Base-by-base conservation (phyloP, 352 stramenopile genomes). In the Phytopythium litorale region DNA sequence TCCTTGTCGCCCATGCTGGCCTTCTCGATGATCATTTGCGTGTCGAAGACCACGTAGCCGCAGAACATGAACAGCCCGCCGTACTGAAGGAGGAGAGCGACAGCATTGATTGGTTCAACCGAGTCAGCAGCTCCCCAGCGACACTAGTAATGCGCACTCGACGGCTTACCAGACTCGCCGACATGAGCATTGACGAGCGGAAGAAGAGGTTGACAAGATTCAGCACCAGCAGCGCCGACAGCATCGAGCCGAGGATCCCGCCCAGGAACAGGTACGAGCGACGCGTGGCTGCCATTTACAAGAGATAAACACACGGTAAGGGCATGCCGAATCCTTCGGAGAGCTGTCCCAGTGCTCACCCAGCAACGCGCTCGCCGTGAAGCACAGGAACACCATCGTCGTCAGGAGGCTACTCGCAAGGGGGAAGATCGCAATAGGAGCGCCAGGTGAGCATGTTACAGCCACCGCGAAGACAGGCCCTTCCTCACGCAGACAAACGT, bases 1-100 rank as follows among this genome's bases (percentile, higher is more conserved):
- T 97, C 88, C 64, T 88, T 88, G 78, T 93, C 81, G 25, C 87
- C 89, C 56, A 81, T 65, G 38, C 67, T 79, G 28, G 84, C 88
- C 69, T 93, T 92, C 72, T 95, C 87, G 62, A 97, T 91, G 68
- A 97, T 96, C 66, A 97, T 87, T 65, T 97, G 89, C 61, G 88
- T 96, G 78, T 97, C 89, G 49, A 94, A 94, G 45, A 96, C 67
- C 50, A 97, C 86, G 70, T 96, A 97, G 49, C 81, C 87, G 68
- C 84, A 94, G 61, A 97, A 97, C 51, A 96, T 60, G 56, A 89
- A 78, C 32, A 97, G 83, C n/a, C 89, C 87, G 28, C 65, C 73
- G 71, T 95, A 96, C 74, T 91, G 25, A 9, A 35, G 18, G 19
- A 48, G 6, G 16, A 18, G 28, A 57, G 15, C 15, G 1, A 65